Percentiles rank a stretch among this genome's conserved stretches.
Evolutionary conservation across 2,329 filamentous ascomycete species (phyloP).

Genomic region (Paramyrothecium sp.): DNA sequence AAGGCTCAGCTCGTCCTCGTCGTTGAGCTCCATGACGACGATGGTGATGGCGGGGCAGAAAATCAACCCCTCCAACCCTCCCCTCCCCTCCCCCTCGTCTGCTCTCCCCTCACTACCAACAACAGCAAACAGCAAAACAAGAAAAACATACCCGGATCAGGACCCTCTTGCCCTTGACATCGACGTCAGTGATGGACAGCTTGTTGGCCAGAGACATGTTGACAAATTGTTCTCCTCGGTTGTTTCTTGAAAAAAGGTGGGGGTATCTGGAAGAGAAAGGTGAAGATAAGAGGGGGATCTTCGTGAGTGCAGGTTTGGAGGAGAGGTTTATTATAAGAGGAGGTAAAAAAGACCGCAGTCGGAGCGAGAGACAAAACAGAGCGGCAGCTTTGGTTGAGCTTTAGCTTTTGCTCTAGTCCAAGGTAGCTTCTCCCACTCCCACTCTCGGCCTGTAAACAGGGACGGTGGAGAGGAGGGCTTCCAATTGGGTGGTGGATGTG

Average conservation of each 20-base stretch:
- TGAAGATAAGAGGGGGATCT: constrained; percentile 2
- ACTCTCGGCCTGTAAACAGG: no score
- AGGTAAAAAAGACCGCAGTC: not conserved
- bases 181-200: constrained; percentile 92
- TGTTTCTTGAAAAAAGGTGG: not conserved
- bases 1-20: no score
- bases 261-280: constrained; percentile 15
- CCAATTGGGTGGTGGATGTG: no score
- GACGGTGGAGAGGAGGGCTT: no score
- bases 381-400: not conserved
- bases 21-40: no score
- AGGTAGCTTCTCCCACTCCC: no score
- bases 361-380: no score
- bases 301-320: no score
- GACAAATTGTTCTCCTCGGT: constrained; percentile 9
- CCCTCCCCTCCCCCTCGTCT: no score
- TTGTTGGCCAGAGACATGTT: constrained; percentile 98
- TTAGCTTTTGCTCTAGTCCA: not conserved
- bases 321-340: no score
- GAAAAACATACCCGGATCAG: constrained; percentile 81
- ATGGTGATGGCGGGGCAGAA: no score
- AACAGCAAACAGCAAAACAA: not conserved
- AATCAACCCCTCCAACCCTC: not conserved
- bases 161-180: constrained; percentile 97
- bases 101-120: no score